Evolutionary conservation across 768 basidiomycete species (phyloP).

Genomic region (Mycena belliarum): DNA sequence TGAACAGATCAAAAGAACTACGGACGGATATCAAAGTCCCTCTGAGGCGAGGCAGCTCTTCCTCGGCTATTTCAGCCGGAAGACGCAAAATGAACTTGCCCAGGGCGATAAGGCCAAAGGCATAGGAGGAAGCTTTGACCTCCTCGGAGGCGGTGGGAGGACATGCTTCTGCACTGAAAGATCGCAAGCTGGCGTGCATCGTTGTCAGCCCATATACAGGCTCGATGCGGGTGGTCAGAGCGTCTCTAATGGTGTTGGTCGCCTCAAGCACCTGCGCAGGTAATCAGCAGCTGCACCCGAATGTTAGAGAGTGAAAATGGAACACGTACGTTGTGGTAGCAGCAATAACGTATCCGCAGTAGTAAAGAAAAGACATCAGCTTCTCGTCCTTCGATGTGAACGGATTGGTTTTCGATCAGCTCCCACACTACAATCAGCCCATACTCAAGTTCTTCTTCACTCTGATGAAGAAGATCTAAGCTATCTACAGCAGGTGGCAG

Average conservation of each 20-base stretch:
- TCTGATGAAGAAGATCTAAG: slow-evolving; percentile 38
- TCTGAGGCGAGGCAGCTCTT: slow-evolving; percentile 79
- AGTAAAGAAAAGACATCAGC: slow-evolving; percentile 72
- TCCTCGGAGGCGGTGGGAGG: slow-evolving; percentile 46
- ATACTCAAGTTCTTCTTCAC: slow-evolving; percentile 68
- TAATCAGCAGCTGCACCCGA: not conserved
- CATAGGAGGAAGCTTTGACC: slow-evolving; percentile 66
- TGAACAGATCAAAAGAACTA: slow-evolving; percentile 10
- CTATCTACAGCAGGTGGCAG: slow-evolving; percentile 9
- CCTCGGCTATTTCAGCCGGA: slow-evolving; percentile 83
- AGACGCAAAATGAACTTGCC: slow-evolving; percentile 82
- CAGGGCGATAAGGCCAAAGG: slow-evolving; percentile 81
- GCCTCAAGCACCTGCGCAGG: slow-evolving; percentile 72
- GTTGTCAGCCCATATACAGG: slow-evolving; percentile 86
- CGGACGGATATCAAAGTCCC: slow-evolving; percentile 69
- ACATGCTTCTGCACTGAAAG: slow-evolving; percentile 58
- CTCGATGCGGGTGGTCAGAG: slow-evolving; percentile 68
- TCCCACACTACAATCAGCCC: slow-evolving; percentile 85
- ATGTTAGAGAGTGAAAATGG: no score
- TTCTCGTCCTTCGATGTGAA: slow-evolving; percentile 78
- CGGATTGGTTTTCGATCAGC: slow-evolving; percentile 71
- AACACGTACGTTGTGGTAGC: slow-evolving; percentile 64
- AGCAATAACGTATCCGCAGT: slow-evolving; percentile 72
- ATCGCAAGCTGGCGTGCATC: slow-evolving; percentile 69
- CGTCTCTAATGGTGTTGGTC: slow-evolving; percentile 79